Conservation (phyloP, 2,329 filamentous ascomycete species). For the Paracoccidioides brasiliensis region DNA sequence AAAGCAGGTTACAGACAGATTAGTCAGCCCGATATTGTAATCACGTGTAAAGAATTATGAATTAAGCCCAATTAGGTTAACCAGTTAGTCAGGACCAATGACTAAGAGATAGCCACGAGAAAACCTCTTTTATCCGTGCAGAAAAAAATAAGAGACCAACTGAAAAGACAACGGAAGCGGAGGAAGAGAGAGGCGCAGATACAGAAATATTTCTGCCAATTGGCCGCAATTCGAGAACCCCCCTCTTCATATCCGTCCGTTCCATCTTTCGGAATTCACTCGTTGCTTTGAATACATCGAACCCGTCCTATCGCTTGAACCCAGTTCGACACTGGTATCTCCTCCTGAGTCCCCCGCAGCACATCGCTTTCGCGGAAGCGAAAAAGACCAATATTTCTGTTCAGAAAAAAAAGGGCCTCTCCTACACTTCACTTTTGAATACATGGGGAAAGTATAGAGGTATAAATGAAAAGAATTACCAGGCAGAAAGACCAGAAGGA, state of each 20-base stretch:
- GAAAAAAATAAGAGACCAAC: not conserved
- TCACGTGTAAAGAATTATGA: too few species aligned
- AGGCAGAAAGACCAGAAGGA: not conserved
- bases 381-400: too few species aligned
- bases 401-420: not conserved
- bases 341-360: not conserved
- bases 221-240: not conserved
- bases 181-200: not conserved
- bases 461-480: not conserved
- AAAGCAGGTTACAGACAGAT: too few species aligned
- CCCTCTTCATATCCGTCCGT: not conserved
- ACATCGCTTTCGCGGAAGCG: too few species aligned
- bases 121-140: too few species aligned
- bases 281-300: not conserved
- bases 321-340: not conserved
- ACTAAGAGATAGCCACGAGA: too few species aligned
- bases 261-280: not conserved
- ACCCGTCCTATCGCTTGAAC: not conserved
- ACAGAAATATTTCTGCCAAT: not conserved
- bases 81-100: too few species aligned
- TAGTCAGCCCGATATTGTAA: too few species aligned
- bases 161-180: not conserved
- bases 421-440: not conserved
- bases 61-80: too few species aligned
- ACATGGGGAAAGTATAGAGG: not conserved